Percentiles rank a stretch among this genome's conserved stretches.
These are phyloP conservation scores for Trypanosoma mega DNA, from an alignment of 208 protist species.

Conservation along the genomic window DNA sequence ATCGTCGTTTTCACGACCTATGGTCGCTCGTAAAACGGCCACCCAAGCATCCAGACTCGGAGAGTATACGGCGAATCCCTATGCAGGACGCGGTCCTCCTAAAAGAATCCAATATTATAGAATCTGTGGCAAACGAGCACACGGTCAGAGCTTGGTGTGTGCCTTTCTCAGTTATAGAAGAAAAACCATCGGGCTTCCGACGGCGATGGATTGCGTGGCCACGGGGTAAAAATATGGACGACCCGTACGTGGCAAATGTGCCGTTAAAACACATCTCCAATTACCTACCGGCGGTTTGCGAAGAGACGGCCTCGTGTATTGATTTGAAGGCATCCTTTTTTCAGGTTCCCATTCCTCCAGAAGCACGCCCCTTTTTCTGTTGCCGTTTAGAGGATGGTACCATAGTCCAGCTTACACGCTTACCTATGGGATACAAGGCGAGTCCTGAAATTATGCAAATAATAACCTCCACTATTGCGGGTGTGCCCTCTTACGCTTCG, in stretches of 20 bases:
- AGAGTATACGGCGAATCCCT: no score
- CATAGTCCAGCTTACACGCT: constrained; percentile 17
- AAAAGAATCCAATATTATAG: no score
- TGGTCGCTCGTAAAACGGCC: no score
- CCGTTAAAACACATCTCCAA: neutral
- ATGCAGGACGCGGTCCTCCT: no score
- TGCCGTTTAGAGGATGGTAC: neutral
- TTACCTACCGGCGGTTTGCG: neutral
- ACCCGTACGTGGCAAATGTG: neutral
- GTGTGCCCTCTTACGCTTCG: constrained; percentile 12
- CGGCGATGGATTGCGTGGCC: neutral
- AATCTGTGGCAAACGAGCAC: neutral
- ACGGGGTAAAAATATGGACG: neutral
- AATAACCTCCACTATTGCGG: constrained; percentile 18
- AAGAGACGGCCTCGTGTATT: neutral
- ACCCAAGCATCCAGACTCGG: no score
- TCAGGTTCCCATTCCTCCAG: neutral
- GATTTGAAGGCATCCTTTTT: neutral
- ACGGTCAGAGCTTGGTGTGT: neutral
- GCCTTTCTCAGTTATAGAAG: neutral
- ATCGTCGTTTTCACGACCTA: no score
- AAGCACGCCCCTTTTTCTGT: neutral
- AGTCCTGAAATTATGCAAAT: constrained; percentile 30
- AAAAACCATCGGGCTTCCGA: neutral
- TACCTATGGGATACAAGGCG: constrained; percentile 23